A percentile compares a stretch with the other conserved stretches of the same genome.
These are phyloP conservation scores for Pseudoneurospora amorphoporcata DNA, from an alignment of 495 filamentous ascomycete species.

Conservation along the genomic window DNA sequence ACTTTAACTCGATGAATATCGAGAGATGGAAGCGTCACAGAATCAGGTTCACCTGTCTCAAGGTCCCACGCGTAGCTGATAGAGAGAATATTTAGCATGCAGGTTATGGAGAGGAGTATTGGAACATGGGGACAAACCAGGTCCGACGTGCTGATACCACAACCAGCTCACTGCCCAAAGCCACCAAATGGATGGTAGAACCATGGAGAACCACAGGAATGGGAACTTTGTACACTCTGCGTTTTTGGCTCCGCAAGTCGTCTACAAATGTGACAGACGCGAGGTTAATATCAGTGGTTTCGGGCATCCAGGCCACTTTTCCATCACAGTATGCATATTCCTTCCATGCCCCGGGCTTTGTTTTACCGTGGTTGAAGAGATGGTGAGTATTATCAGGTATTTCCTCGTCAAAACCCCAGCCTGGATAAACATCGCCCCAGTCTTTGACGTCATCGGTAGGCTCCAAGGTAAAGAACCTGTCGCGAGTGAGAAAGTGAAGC, in stretches of 20 bases:
- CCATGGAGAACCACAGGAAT: conserved; percentile 3
- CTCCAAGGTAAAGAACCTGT: neutral
- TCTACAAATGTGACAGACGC: conserved; percentile 14
- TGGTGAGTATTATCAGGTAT: neutral
- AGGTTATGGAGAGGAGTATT: neutral
- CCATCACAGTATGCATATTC: conserved; percentile 13
- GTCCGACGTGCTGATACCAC: conserved; percentile 9
- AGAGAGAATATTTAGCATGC: conserved; percentile 1
- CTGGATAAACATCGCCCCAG: neutral
- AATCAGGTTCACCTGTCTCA: neutral
- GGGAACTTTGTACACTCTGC: conserved; percentile 18
- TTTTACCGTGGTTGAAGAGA: too few species aligned
- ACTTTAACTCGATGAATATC: neutral
- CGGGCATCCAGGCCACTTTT: conserved; percentile 21
- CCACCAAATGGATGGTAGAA: neutral
- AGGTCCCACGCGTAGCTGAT: conserved; percentile 8
- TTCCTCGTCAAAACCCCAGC: neutral
- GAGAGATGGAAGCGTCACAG: neutral
- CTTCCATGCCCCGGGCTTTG: neutral
- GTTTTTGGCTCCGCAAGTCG: conserved; percentile 13
- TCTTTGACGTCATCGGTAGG: neutral
- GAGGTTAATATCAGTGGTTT: neutral
- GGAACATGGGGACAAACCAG: conserved; percentile 14
- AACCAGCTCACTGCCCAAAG: conserved; percentile 21
- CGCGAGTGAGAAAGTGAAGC: conserved; percentile 1